A percentile compares a stretch with the other conserved stretches of the same genome.
phyloP scores from a whole-genome alignment of 2,329 filamentous ascomycete genomes.

The Pseudogymnoascus sp. region DNA sequence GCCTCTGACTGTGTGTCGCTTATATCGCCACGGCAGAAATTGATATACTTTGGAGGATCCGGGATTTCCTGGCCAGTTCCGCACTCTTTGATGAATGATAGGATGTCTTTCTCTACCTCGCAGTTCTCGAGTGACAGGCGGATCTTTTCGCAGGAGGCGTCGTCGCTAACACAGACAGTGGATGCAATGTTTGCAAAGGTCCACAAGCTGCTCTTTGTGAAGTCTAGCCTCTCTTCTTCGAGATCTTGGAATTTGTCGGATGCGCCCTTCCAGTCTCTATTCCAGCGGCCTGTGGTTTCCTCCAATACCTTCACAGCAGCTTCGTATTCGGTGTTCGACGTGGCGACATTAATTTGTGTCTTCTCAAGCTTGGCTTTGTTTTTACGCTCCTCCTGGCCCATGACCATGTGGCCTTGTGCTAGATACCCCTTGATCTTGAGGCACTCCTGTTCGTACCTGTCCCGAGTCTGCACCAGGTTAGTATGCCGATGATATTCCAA shows the following conservation, averaged over 20 bases:
- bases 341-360: constrained; percentile 90
- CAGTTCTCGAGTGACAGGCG: constrained; percentile 87
- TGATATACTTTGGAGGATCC: constrained; percentile 95
- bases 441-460: constrained; percentile 95
- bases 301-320: constrained; percentile 85
- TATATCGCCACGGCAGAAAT: constrained; percentile 87
- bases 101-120: constrained; percentile 94
- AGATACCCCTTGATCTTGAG: constrained; percentile 97
- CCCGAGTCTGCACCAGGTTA: constrained; percentile 56
- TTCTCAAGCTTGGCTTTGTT: constrained; percentile 99
- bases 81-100: constrained; percentile 74
- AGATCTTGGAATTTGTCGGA: constrained; percentile 99
- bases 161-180: constrained; percentile 95
- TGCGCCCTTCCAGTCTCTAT: constrained; percentile 94
- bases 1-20: constrained; percentile 73
- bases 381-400: constrained; percentile 97
- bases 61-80: constrained; percentile 97
- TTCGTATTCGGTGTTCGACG: constrained; percentile 89
- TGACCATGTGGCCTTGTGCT: constrained; percentile 98
- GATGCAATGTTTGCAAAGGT: constrained; percentile 96
- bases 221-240: constrained; percentile 93
- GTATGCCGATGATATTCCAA: constrained; percentile 10
- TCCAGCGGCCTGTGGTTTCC: constrained; percentile 93
- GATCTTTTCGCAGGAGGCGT: constrained; percentile 93
- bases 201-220: constrained; percentile 96